phyloP scores from a whole-genome alignment of 257 asterid species.

The Cynanchum wilfordii region DNA sequence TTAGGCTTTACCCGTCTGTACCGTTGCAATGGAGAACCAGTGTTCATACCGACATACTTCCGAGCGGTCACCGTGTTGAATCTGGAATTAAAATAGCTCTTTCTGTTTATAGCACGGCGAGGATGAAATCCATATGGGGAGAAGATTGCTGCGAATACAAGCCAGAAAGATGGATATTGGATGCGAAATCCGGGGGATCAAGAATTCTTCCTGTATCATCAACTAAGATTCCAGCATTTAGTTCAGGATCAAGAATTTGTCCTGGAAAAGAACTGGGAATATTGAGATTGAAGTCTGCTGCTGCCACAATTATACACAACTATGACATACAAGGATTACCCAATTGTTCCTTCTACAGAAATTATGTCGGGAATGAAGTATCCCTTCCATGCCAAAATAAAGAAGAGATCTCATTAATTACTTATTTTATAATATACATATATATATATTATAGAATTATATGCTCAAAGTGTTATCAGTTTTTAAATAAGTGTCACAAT shows the following conservation, averaged over 20 bases:
- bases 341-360: no score
- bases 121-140: slow-evolving; percentile 31
- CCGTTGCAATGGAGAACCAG: no score
- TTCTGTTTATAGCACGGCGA: no score
- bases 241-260: background rate
- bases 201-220: slow-evolving; percentile 31
- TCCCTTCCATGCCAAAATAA: background rate
- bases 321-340: background rate
- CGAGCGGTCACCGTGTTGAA: no score
- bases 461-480: no score
- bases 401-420: no score
- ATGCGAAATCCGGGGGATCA: slow-evolving; percentile 15
- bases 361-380: background rate
- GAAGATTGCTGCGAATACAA: slow-evolving; percentile 62
- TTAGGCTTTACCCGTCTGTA: no score
- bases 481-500: no score
- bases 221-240: background rate
- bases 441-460: no score
- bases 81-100: no score
- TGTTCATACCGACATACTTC: no score
- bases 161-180: slow-evolving; percentile 64
- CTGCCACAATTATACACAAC: background rate
- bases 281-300: background rate
- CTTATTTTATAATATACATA: no score
- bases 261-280: background rate